A percentile compares a stretch with the other conserved stretches of the same genome.
These are phyloP conservation scores for Ophiostoma tasmaniense DNA, from an alignment of 2,329 filamentous ascomycete genomes.

Conservation along the genomic window DNA sequence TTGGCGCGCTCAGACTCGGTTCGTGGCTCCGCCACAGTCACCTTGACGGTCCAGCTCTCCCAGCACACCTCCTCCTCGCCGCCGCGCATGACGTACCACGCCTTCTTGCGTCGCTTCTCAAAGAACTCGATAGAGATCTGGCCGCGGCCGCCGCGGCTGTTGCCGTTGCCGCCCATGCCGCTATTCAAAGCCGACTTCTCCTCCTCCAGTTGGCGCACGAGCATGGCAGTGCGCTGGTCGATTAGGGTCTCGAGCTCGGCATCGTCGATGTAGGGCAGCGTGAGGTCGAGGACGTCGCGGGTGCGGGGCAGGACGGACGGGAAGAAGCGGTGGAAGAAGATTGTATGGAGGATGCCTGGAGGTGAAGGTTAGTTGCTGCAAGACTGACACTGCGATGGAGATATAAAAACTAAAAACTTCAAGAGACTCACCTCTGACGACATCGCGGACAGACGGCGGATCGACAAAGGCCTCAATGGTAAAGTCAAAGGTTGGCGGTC, in stretches of 20 bases:
- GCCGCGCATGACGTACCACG: slow-evolving; percentile 59
- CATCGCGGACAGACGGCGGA: slow-evolving; percentile 78
- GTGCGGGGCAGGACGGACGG: slow-evolving; percentile 73
- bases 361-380: background rate
- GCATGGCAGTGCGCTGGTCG: slow-evolving; percentile 70
- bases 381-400: slow-evolving; percentile 8
- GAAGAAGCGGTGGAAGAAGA: slow-evolving; percentile 99
- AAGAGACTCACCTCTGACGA: slow-evolving; percentile 71
- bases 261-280: slow-evolving; percentile 81
- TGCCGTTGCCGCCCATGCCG: slow-evolving; percentile 37
- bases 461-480: slow-evolving; percentile 91
- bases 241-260: slow-evolving; percentile 89
- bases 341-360: slow-evolving; percentile 82
- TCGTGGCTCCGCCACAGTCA: slow-evolving; percentile 82
- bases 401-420: too few species aligned
- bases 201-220: slow-evolving; percentile 68
- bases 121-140: slow-evolving; percentile 87
- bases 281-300: slow-evolving; percentile 83
- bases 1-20: slow-evolving; percentile 84
- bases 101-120: slow-evolving; percentile 80
- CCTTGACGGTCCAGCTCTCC: slow-evolving; percentile 91
- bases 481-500: slow-evolving; percentile 63
- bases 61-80: slow-evolving; percentile 89
- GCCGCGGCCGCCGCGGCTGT: slow-evolving; percentile 48
- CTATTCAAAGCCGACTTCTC: slow-evolving; percentile 34